Conservation (phyloP, 1,139 yeast species). For the Pichia sp. region DNA sequence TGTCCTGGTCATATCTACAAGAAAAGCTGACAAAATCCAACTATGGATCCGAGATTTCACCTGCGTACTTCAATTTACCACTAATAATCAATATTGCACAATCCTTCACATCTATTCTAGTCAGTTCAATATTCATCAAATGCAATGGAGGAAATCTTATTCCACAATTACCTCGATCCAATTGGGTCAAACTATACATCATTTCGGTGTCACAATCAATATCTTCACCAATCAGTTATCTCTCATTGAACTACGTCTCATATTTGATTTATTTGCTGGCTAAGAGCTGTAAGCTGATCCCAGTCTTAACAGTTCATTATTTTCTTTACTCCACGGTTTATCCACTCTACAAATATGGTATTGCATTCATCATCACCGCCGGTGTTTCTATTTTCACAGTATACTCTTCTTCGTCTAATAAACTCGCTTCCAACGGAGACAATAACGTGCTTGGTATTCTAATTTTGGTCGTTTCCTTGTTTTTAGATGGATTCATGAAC, state of each 20-base stretch:
- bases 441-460: constrained; percentile 48
- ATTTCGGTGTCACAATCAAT: constrained; percentile 75
- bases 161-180: constrained; percentile 25
- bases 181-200: constrained; percentile 29
- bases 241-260: constrained; percentile 74
- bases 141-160: too few relatives aligned
- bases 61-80: constrained; percentile 54
- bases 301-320: constrained; percentile 81
- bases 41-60: constrained; percentile 45
- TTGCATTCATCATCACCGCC: constrained; percentile 64
- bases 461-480: constrained; percentile 52
- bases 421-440: constrained; percentile 28
- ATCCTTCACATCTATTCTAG: constrained; percentile 58
- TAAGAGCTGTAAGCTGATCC: constrained; percentile 87
- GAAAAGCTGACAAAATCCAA: constrained; percentile 79
- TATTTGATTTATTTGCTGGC: constrained; percentile 80
- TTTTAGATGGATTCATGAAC: constrained; percentile 87
- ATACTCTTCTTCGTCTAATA: constrained; percentile 18
- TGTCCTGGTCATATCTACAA: constrained; percentile 88
- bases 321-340: constrained; percentile 64
- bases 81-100: constrained; percentile 68
- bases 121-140: constrained; percentile 50
- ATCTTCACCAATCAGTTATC: constrained; percentile 73
- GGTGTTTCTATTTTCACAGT: constrained; percentile 81
- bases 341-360: constrained; percentile 68